A percentile compares a stretch with the other conserved stretches of the same genome.
Conservation (phyloP, 1,284 basidiomycete genomes). For the Puccinia horiana region DNA sequence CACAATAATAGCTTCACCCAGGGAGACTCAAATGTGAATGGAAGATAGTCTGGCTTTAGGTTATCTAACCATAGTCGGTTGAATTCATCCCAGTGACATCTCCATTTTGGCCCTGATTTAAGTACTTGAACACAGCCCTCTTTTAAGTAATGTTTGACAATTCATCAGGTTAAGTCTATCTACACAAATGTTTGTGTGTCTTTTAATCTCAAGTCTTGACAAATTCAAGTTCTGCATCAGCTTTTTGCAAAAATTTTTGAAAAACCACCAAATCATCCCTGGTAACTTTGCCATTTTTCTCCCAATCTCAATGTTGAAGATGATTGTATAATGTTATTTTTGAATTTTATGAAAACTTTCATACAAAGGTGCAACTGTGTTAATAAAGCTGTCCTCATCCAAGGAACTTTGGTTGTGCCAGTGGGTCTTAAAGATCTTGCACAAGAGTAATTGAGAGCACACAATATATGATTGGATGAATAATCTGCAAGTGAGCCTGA, state of each 20-base stretch:
- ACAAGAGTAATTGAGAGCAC: background rate
- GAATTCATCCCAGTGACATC: constrained; percentile 90
- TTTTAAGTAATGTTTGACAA: background rate
- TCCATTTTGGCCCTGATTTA: constrained; percentile 85
- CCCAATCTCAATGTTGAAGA: constrained; percentile 79
- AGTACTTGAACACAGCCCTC: constrained; percentile 87
- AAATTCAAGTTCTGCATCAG: constrained; percentile 79
- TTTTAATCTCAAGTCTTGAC: no score
- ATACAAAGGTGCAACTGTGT: constrained; percentile 27
- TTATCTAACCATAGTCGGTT: constrained; percentile 82
- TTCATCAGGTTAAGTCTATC: background rate
- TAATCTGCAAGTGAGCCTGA: background rate
- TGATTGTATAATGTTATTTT: constrained; percentile 59
- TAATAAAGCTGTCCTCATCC: constrained; percentile 41
- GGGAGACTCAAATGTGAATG: constrained; percentile 91
- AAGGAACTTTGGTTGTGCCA: constrained; percentile 26
- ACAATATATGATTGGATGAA: background rate
- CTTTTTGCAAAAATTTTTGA: constrained; percentile 77
- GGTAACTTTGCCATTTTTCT: constrained; percentile 74
- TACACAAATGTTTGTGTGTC: background rate
- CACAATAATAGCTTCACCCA: constrained; percentile 94
- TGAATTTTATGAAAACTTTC: constrained; percentile 32
- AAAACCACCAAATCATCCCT: constrained; percentile 95
- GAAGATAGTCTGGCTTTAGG: constrained; percentile 76
- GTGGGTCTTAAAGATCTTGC: background rate